Evolutionary conservation across 2,329 filamentous ascomycete species (phyloP).

Genomic region (Fusarium coffeatum): DNA sequence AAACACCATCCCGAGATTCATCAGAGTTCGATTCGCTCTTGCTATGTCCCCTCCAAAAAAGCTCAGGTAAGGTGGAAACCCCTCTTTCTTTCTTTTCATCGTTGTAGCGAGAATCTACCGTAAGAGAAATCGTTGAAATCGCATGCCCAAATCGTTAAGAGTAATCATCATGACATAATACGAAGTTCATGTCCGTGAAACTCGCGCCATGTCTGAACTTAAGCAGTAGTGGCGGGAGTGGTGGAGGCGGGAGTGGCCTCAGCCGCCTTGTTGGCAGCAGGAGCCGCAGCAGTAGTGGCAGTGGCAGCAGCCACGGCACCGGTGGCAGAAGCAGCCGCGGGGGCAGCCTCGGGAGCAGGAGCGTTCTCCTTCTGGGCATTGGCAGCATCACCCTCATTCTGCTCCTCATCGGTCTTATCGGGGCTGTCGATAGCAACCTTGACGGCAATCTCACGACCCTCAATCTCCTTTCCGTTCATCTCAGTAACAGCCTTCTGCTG

Average conservation of each 20-base stretch:
- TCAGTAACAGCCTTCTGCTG: slow-evolving; percentile 97
- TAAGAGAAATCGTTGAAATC: slow-evolving; percentile 56
- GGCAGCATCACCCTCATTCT: slow-evolving; percentile 58
- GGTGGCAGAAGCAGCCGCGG: slow-evolving; percentile 37
- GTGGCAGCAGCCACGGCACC: slow-evolving; percentile 42
- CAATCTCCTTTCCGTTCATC: slow-evolving; percentile 99
- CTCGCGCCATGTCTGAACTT: slow-evolving; percentile 44
- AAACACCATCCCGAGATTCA: slow-evolving; percentile 46
- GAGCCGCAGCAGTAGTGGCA: slow-evolving; percentile 45
- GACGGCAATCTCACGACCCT: slow-evolving; percentile 98
- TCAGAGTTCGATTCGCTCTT: slow-evolving; percentile 45
- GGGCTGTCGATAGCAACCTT: slow-evolving; percentile 99
- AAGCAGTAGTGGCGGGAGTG: slow-evolving; percentile 49
- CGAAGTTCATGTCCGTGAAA: slow-evolving; percentile 43
- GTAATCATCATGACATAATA: slow-evolving; percentile 48
- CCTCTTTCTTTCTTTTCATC: slow-evolving; percentile 45
- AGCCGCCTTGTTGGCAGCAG: slow-evolving; percentile 20
- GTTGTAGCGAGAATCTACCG: slow-evolving; percentile 51
- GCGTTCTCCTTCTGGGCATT: slow-evolving; percentile 56
- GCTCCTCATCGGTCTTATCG: slow-evolving; percentile 91
- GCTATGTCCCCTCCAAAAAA: slow-evolving; percentile 43
- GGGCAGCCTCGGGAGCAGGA: slow-evolving; percentile 46
- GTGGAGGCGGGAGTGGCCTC: slow-evolving; percentile 46
- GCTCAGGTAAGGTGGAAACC: slow-evolving; percentile 45
- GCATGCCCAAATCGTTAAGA: slow-evolving; percentile 56